phyloP scores from a whole-genome alignment of 306 rosid genomes.

The Corylus avellana region DNA sequence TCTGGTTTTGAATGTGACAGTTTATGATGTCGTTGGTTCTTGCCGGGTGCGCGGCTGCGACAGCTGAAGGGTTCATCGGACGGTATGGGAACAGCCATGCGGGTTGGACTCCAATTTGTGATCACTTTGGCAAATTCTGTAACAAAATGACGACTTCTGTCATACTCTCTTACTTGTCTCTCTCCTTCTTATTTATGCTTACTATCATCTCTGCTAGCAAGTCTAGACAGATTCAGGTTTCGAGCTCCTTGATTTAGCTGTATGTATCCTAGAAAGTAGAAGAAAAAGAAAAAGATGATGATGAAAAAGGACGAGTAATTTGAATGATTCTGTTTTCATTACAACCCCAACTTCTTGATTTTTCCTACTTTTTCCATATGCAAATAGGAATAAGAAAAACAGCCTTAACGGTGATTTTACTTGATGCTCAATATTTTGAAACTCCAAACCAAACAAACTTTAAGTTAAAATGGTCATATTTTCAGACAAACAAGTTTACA shows the following conservation, averaged over 20 bases:
- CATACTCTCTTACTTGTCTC: constrained; percentile 48
- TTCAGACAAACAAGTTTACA: too few species aligned
- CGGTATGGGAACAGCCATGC: constrained; percentile 47
- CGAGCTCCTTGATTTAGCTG: background rate
- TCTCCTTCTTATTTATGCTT: constrained; percentile 37
- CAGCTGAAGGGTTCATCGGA: constrained; percentile 54
- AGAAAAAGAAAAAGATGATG: background rate
- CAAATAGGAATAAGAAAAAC: background rate
- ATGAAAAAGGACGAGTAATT: background rate
- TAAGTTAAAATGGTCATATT: too few species aligned
- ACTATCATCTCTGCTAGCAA: constrained; percentile 40
- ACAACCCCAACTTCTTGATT: background rate
- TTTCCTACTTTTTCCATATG: background rate
- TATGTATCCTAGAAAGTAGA: background rate
- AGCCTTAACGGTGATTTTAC: too few species aligned
- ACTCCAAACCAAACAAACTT: too few species aligned
- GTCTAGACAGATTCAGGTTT: constrained; percentile 31
- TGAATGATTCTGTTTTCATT: background rate
- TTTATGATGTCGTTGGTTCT: constrained; percentile 34
- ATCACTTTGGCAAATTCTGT: constrained; percentile 41
- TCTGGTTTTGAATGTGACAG: constrained; percentile 23
- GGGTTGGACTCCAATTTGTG: constrained; percentile 58
- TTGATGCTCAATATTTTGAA: too few species aligned
- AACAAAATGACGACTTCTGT: constrained; percentile 29
- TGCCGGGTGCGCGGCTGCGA: constrained; percentile 51